Evolutionary conservation across 2,329 filamentous ascomycete species (phyloP), one percentile per base, ranked within the genome.

Genomic region (Trichoderma guizhouense): DNA sequence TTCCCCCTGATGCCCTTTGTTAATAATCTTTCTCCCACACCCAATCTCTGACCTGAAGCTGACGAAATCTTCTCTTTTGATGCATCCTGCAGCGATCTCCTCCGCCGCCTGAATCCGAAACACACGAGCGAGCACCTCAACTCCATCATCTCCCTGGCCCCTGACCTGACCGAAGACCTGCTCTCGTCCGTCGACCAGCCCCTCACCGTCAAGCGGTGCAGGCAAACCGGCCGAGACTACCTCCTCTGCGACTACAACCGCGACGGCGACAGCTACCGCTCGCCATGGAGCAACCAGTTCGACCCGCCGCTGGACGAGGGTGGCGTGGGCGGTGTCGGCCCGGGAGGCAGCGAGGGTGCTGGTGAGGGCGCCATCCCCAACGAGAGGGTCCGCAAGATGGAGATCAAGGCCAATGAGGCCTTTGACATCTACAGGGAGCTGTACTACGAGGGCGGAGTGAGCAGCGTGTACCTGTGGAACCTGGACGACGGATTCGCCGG

Each of bases 221-320:
- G 90, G 77, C 93, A 95, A 83, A 92, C 93, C 36, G 94, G 94
- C 77, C 93, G 95, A 76, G 96, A 98, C 84, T 99, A 97, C 86
- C 90, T 99, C 66, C 92, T 98, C 79, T 99, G 96, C 87, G 96
- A 99, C 88, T 99, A 99, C 88, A 99, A 99, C 88, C 95, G 96
- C 75, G 96, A 99, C 83, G 96, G 96, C 74, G 95, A 98, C 85
- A 97, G 93, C 84, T 97, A 97, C 88, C 92, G 96, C 74, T 97
- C 93, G 75, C 96, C 96, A n/a, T 99, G 96, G 96, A 96, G 92
- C 84, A 98, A 98, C 84, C 93, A 97, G 83, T 99, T 99, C 82
- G 94, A 98, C 81, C 96, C 95, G 21, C 92, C 94, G 15, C 88
- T 97, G 73, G 91, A 93, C 75, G 88, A 88, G 75, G 87, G 86